A percentile compares a stretch with the other conserved stretches of the same genome.
Evolutionary conservation across 495 filamentous ascomycete genomes (phyloP).

Genomic region (Xylaria cubensis): DNA sequence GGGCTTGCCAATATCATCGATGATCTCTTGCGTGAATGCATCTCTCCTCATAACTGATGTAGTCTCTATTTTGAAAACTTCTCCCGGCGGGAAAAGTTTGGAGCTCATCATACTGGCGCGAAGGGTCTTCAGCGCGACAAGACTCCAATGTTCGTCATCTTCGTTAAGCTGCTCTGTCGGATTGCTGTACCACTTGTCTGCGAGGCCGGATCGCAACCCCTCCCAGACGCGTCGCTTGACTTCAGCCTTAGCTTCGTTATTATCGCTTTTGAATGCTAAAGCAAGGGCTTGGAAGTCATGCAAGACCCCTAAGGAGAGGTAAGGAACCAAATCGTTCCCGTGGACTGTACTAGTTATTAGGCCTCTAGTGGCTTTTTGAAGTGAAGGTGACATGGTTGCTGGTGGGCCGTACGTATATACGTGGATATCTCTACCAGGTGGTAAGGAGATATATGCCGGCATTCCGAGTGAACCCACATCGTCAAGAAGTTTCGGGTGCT

Average conservation of each 20-base stretch:
- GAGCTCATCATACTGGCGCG: constrained; percentile 71
- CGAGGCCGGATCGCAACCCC: constrained; percentile 57
- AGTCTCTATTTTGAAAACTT: constrained; percentile 75
- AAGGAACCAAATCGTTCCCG: constrained; percentile 75
- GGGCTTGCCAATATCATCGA: constrained; percentile 61
- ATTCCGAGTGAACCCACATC: constrained; percentile 30
- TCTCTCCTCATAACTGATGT: constrained; percentile 65
- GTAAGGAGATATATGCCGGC: constrained; percentile 58
- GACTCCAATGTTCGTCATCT: constrained; percentile 74
- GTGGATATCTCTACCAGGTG: constrained; percentile 71
- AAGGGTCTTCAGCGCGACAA: constrained; percentile 68
- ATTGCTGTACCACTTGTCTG: constrained; percentile 53
- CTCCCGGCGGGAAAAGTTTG: constrained; percentile 77
- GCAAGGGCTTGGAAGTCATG: constrained; percentile 78
- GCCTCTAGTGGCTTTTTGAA: constrained; percentile 73
- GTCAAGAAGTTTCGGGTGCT: constrained; percentile 52
- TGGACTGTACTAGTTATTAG: constrained; percentile 78
- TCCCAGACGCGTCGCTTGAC: constrained; percentile 71
- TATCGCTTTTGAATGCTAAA: constrained; percentile 74
- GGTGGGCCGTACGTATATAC: constrained; percentile 83
- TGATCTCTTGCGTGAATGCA: constrained; percentile 53
- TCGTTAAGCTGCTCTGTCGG: constrained; percentile 32
- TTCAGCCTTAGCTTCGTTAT: constrained; percentile 67
- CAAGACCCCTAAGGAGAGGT: constrained; percentile 74
- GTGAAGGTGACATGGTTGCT: constrained; percentile 72